Conservation (phyloP, 2,329 filamentous ascomycete genomes). For the Ascochyta fabae region DNA sequence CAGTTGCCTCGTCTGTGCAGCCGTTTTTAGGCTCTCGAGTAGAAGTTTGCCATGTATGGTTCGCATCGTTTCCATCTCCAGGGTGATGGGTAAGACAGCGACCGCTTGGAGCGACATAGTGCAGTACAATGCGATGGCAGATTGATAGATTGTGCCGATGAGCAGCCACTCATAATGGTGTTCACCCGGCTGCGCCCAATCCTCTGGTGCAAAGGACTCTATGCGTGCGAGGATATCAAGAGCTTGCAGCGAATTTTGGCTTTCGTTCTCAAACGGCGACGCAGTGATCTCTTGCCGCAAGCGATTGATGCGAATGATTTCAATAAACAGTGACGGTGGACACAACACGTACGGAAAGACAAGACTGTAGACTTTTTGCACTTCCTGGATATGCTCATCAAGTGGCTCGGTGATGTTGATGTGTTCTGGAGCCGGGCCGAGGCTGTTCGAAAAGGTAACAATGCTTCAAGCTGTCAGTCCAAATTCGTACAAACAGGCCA, state of each 20-base stretch:
- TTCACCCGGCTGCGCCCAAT: conserved; percentile 38
- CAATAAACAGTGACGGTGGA: conserved; percentile 32
- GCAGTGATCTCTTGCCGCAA: conserved; percentile 26
- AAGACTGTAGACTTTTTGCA: conserved; percentile 29
- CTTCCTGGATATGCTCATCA: conserved; percentile 21
- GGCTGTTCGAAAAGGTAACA: conserved; percentile 33
- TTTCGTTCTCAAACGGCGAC: conserved; percentile 10
- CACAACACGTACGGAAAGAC: conserved; percentile 40
- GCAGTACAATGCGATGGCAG: conserved; percentile 35
- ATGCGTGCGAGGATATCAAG: conserved; percentile 29
- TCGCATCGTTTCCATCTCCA: conserved; percentile 27
- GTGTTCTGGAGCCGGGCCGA: conserved; percentile 35
- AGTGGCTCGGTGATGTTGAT: conserved; percentile 25
- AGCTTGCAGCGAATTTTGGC: conserved; percentile 18
- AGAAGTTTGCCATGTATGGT: conserved; percentile 23
- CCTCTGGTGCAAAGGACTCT: conserved; percentile 29
- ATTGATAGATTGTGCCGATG: conserved; percentile 34
- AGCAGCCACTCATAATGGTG: conserved; percentile 30
- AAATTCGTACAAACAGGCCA: too few species aligned
- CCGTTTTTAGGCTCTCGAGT: conserved; percentile 10
- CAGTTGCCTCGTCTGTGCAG: conserved; percentile 15
- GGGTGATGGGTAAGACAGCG: conserved; percentile 23
- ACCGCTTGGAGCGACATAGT: conserved; percentile 37
- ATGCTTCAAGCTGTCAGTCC: conserved; percentile 24
- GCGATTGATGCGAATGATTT: conserved; percentile 34